Percentiles rank a stretch among this genome's conserved stretches.
Evolutionary conservation across 1,284 basidiomycete genomes (phyloP).

Genomic region (Pholiota adiposa): DNA sequence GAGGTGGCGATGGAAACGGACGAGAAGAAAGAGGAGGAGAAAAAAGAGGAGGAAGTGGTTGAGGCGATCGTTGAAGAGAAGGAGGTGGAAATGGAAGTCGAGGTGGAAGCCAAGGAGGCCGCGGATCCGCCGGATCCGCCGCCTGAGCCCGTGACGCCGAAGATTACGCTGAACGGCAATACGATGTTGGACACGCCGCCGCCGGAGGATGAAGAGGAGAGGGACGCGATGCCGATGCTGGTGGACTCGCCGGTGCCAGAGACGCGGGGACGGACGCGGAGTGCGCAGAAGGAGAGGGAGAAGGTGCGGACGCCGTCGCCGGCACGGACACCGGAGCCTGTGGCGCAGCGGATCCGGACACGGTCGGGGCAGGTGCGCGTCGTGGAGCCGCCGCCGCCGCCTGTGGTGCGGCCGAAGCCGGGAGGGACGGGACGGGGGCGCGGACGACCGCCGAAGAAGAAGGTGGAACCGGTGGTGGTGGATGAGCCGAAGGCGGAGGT

Average conservation of each 20-base stretch:
- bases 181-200: not conserved
- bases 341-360: not conserved
- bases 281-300: not conserved
- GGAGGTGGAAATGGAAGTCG: not conserved
- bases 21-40: not conserved
- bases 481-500: not conserved
- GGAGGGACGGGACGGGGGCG: not conserved
- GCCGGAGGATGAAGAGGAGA: not conserved
- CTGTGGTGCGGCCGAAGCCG: not conserved
- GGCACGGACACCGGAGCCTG: not conserved
- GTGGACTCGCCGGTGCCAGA: constrained; percentile 1
- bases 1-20: not conserved
- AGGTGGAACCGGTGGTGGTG: not conserved
- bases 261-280: not conserved
- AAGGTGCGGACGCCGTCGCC: not conserved
- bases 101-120: not conserved
- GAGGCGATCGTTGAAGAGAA: too few relatives aligned
- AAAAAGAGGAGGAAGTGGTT: not conserved
- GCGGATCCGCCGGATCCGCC: not conserved
- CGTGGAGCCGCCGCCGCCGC: not conserved
- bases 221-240: constrained; percentile 13
- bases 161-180: not conserved
- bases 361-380: not conserved
- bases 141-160: not conserved
- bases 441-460: not conserved